phyloP scores from a whole-genome alignment of 2,329 filamentous ascomycete species.

The Dothistroma septosporum region DNA sequence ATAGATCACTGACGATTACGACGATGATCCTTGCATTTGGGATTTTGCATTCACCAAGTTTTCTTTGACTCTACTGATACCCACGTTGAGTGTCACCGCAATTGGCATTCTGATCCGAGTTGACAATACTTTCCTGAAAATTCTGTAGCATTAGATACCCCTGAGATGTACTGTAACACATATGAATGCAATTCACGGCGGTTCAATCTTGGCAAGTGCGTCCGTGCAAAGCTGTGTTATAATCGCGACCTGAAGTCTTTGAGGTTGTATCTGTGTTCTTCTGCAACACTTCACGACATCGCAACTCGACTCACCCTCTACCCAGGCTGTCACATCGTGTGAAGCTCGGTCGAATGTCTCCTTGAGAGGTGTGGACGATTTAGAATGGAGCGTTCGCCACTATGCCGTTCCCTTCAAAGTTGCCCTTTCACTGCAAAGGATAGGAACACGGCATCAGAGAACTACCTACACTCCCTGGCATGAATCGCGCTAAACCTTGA shows the following conservation, averaged over 20 bases:
- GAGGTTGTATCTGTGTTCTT: no score
- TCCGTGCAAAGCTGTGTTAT: background rate
- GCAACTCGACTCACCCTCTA: no score
- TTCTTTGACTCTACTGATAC: constrained; percentile 1
- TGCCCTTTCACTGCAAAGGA: background rate
- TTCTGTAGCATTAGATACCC: background rate
- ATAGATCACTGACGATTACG: background rate
- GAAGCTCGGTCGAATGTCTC: background rate
- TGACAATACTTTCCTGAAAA: background rate
- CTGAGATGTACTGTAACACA: background rate
- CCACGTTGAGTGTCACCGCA: background rate
- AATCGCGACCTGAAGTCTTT: background rate
- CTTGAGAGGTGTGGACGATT: no score
- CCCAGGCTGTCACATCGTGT: no score
- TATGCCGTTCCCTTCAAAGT: background rate
- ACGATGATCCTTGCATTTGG: constrained; percentile 1
- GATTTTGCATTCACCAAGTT: background rate
- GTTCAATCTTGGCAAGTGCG: background rate
- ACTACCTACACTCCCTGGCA: no score
- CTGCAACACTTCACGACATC: no score
- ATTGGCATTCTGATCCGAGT: background rate
- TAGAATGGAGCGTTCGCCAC: no score
- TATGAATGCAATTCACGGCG: no score
- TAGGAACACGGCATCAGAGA: background rate
- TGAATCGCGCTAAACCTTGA: background rate